Evolutionary conservation across 345 rosid genomes (phyloP).

Genomic region (Rhodamnia argentea): DNA sequence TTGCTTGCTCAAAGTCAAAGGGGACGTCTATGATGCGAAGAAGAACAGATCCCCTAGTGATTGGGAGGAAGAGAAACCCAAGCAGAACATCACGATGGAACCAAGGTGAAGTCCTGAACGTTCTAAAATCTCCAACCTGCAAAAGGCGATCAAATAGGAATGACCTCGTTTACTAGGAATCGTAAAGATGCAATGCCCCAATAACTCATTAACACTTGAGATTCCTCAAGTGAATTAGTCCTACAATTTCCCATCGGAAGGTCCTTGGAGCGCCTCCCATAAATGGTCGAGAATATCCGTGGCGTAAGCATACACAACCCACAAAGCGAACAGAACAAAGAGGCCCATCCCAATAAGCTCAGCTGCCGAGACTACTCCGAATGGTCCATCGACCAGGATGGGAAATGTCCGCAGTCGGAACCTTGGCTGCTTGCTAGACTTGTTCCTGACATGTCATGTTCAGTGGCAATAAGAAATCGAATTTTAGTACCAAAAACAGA

Average conservation of each 20-base stretch:
- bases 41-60: slow-evolving; percentile 80
- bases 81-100: slow-evolving; percentile 52
- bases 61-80: slow-evolving; percentile 69
- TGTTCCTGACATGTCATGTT: slow-evolving; percentile 19
- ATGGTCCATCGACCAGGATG: slow-evolving; percentile 66
- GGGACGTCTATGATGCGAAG: slow-evolving; percentile 76
- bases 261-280: slow-evolving; percentile 7
- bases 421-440: slow-evolving; percentile 31
- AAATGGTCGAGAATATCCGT: slow-evolving; percentile 34
- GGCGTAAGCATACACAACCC: slow-evolving; percentile 57
- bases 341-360: slow-evolving; percentile 66
- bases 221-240: too few species aligned
- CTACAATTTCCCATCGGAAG: slow-evolving; percentile 3
- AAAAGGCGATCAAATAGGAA: neutral
- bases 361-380: slow-evolving; percentile 89
- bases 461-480: neutral
- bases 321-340: slow-evolving; percentile 44
- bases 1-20: slow-evolving; percentile 84
- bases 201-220: too few species aligned
- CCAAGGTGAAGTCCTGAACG: slow-evolving; percentile 52
- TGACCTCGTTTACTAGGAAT: neutral
- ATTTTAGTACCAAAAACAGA: neutral
- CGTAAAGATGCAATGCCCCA: slow-evolving; percentile 2
- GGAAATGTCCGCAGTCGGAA: slow-evolving; percentile 84
- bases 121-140: slow-evolving; percentile 27